Evolutionary conservation across 257 asterid genomes (phyloP).

Genomic region (Primulina tabacum): DNA sequence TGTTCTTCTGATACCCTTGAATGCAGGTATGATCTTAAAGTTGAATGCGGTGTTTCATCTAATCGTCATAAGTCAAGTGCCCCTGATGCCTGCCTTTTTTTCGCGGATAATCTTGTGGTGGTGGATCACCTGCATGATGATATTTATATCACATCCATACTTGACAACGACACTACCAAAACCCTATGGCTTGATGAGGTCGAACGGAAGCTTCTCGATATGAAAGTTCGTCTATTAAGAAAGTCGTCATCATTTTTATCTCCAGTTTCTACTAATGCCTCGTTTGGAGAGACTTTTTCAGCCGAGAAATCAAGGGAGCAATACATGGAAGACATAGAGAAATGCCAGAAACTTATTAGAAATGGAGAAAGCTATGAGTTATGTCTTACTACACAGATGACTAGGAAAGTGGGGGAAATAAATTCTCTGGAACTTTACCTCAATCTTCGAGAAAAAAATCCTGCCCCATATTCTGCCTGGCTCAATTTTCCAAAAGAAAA

Average conservation of each 20-base stretch:
- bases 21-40: constrained; percentile 94
- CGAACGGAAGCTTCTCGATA: constrained; percentile 58
- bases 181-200: constrained; percentile 59
- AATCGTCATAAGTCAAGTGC: constrained; percentile 68
- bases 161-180: constrained; percentile 33
- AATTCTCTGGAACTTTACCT: constrained; percentile 66
- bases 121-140: constrained; percentile 76
- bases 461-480: constrained; percentile 98
- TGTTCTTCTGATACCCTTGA: constrained; percentile 12
- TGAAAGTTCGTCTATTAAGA: constrained; percentile 30
- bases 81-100: constrained; percentile 98
- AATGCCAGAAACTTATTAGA: constrained; percentile 69
- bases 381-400: constrained; percentile 87
- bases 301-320: constrained; percentile 73
- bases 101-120: constrained; percentile 74
- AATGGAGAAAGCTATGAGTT: constrained; percentile 94
- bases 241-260: constrained; percentile 25
- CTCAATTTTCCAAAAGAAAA: constrained; percentile 70
- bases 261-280: constrained; percentile 18
- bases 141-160: constrained; percentile 58
- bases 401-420: constrained; percentile 46
- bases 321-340: constrained; percentile 64
- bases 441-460: constrained; percentile 73
- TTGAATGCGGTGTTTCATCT: constrained; percentile 70
- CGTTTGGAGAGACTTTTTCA: constrained; percentile 43